Conservation (phyloP, 2,329 filamentous ascomycete genomes). For the Fusarium tanahbumbuense region DNA sequence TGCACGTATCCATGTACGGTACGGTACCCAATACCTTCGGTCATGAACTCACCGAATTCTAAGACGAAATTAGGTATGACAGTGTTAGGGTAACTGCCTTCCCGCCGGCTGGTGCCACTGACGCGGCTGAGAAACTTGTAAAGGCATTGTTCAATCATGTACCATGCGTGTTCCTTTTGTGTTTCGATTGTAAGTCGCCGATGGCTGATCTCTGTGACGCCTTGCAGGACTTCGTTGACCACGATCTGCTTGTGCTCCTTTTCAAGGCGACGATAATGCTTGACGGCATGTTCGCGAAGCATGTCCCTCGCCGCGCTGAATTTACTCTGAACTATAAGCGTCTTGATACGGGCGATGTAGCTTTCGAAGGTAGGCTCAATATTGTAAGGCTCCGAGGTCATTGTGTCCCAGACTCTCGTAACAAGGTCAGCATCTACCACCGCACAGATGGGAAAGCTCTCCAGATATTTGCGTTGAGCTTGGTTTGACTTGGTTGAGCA, state of each 20-base stretch:
- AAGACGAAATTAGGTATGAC: conserved; percentile 49
- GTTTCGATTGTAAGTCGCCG: conserved; percentile 47
- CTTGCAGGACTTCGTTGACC: conserved; percentile 51
- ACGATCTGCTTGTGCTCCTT: conserved; percentile 45
- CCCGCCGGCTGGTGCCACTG: conserved; percentile 35
- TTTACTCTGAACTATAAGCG: conserved; percentile 49
- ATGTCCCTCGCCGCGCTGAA: conserved; percentile 51
- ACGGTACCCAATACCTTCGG: conserved; percentile 48
- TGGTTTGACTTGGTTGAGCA: conserved; percentile 56
- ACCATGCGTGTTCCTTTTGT: conserved; percentile 50
- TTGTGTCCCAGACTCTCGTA: conserved; percentile 66
- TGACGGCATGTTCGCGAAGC: conserved; percentile 56
- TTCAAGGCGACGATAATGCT: conserved; percentile 50
- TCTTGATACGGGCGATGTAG: conserved; percentile 59
- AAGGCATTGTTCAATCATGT: conserved; percentile 48
- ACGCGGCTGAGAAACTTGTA: conserved; percentile 44
- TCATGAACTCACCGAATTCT: conserved; percentile 53
- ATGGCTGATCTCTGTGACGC: conserved; percentile 22
- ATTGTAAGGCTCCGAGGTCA: conserved; percentile 69
- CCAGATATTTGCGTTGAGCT: conserved; percentile 53
- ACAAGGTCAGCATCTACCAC: conserved; percentile 58
- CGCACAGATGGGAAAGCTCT: conserved; percentile 43
- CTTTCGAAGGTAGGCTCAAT: conserved; percentile 68
- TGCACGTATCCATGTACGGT: conserved; percentile 48
- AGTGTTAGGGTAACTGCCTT: conserved; percentile 32